Evolutionary conservation across 371 early-diverging fungal genomes (phyloP).

Genomic region (Polyrhizophydium stewartii): DNA sequence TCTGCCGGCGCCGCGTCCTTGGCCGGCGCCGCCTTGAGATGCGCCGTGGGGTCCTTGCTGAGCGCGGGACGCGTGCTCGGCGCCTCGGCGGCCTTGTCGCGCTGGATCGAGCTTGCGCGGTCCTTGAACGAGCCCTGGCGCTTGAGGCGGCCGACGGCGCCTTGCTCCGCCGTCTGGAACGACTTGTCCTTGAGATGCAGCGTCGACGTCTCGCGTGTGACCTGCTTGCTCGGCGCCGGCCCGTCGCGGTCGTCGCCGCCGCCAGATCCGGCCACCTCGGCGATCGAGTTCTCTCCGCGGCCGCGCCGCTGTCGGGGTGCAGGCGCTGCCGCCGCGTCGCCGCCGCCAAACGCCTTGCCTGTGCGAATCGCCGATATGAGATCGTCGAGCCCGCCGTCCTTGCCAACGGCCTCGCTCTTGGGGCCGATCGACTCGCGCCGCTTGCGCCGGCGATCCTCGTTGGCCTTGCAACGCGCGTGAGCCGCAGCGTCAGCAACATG

Average conservation of each 20-base stretch:
- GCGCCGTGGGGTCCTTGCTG: background rate
- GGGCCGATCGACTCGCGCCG: conserved; percentile 18
- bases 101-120: background rate
- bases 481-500: background rate
- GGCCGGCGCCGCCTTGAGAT: background rate
- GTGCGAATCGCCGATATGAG: conserved; percentile 42
- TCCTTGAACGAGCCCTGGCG: conserved; percentile 7
- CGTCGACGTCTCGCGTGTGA: background rate
- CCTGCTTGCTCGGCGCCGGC: too few species aligned
- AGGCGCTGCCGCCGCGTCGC: conserved; percentile 6
- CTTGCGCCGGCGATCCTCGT: conserved; percentile 36
- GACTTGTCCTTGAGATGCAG: conserved; percentile 2
- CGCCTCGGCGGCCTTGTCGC: background rate
- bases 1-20: background rate
- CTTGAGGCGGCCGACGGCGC: background rate
- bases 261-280: background rate
- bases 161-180: conserved; percentile 6
- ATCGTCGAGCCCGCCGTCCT: conserved; percentile 43
- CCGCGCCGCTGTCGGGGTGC: background rate
- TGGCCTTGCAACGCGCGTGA: conserved; percentile 12
- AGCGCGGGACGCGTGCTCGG: background rate
- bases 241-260: background rate
- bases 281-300: background rate
- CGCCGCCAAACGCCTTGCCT: conserved; percentile 35
- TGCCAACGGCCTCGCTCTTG: conserved; percentile 9